These are phyloP conservation scores for Chaetomium olivaceum DNA, from an alignment of 2,329 filamentous ascomycete species.

Conservation along the genomic window DNA sequence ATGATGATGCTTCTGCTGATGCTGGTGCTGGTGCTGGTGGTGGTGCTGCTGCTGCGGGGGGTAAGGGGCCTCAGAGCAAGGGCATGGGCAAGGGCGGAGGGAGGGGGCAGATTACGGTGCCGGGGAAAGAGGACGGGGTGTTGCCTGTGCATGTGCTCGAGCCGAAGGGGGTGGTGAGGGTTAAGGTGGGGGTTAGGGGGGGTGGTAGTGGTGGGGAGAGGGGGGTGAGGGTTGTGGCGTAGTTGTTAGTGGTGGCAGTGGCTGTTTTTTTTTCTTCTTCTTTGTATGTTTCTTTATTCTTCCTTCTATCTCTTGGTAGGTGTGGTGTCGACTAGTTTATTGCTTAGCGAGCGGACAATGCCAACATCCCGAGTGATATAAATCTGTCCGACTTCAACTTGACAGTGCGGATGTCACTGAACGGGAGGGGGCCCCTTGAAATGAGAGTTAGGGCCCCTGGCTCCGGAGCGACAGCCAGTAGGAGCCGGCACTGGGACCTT, in stretches of 20 bases:
- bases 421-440: too few relatives aligned
- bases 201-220: slow-evolving; percentile 11
- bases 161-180: slow-evolving; percentile 28
- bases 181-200: slow-evolving; percentile 20
- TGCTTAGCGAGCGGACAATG: too few relatives aligned
- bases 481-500: too few relatives aligned
- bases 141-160: slow-evolving; percentile 34
- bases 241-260: background rate
- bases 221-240: slow-evolving; percentile 17
- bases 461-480: too few relatives aligned
- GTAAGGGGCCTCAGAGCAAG: background rate
- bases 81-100: background rate
- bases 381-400: too few relatives aligned
- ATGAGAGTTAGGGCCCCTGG: too few relatives aligned
- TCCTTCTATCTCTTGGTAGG: too few relatives aligned
- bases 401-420: too few relatives aligned
- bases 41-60: background rate
- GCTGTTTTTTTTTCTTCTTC: background rate
- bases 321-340: too few relatives aligned
- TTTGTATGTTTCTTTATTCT: too few relatives aligned
- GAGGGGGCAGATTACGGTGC: slow-evolving; percentile 28
- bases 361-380: too few relatives aligned
- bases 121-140: slow-evolving; percentile 32
- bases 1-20: background rate
- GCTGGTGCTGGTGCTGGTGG: background rate